Percentiles rank a stretch among this genome's conserved stretches.
Evolutionary conservation across 208 protist species (phyloP).

Genomic region (Crithidia thermophila): DNA sequence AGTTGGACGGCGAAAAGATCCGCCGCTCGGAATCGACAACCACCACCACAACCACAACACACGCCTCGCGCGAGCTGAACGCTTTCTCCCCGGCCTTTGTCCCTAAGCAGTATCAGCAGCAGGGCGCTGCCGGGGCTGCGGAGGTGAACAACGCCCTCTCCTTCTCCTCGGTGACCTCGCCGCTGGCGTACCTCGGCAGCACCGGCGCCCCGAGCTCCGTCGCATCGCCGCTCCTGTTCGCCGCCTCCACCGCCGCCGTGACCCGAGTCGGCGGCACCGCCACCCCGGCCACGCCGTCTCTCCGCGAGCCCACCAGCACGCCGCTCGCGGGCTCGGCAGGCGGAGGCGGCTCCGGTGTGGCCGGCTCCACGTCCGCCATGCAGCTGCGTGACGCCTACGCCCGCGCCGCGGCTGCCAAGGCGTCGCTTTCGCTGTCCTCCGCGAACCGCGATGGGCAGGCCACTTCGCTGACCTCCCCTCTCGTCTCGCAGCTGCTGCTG

Average conservation of each 20-base stretch:
- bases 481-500: conserved; percentile 10
- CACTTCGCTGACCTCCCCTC: background rate
- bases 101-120: conserved; percentile 11
- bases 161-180: conserved; percentile 12
- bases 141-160: conserved; percentile 12
- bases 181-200: conserved; percentile 13
- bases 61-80: conserved; percentile 11
- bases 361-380: background rate
- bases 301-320: background rate
- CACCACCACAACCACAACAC: background rate
- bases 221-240: conserved; percentile 21
- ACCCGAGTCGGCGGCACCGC: background rate
- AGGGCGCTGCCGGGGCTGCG: conserved; percentile 3
- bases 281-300: background rate
- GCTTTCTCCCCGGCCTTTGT: conserved; percentile 26
- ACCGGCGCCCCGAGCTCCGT: conserved; percentile 11
- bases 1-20: background rate
- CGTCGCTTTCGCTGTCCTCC: background rate
- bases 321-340: background rate
- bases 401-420: conserved; percentile 17
- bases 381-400: conserved; percentile 37
- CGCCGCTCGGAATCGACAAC: background rate
- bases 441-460: background rate
- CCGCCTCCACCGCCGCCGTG: background rate
- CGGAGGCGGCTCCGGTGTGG: background rate